Base-by-base conservation (phyloP, 495 filamentous ascomycete species). In the Cladorrhinum samala region DNA sequence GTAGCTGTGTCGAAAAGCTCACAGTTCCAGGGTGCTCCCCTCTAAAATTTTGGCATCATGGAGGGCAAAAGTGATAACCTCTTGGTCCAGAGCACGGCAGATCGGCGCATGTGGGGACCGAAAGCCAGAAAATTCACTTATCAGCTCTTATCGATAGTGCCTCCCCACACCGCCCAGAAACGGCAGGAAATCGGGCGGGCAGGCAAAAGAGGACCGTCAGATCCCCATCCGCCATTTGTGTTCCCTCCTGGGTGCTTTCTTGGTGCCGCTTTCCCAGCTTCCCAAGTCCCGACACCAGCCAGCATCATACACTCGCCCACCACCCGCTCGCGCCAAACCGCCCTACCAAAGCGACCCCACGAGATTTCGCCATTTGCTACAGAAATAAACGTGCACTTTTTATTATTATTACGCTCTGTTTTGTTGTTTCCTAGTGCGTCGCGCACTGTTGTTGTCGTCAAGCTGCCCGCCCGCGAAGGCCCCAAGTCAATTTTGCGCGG, bases 71-170 rank as follows among this genome's bases (percentile, higher is more conserved):
- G 21, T n/a, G 24, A 45, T n/a, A 24, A 37, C 37, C 23, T 8
- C 33, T 41, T 46, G 50, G 30, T 30, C 42, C 51, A 46, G 49
- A 44, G 52, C 44, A 50, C 18, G 36, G 46, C 21, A 18, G 42
- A 52, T n/a, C n/a, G n/a, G n/a, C n/a, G n/a, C n/a, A 20, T 49
- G 46, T 57, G 59, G 49, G 46, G 42, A 36, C 45, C 38, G 13
- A 30, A 16, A 36, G 49, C 62, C 33, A 46, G 53, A 66, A 68
- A 68, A 64, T 64, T 66, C 65, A 49, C 64, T 67, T 67, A 67
- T 67, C 64, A 52, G 33, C 17, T 17, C 50, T 67, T 67, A 67
- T 67, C 64, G 37, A 11, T 48, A 54, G 53, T 67, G 64, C 62
- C 64, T 27, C 18, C 11, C 0, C 36, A 39, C 45, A 63, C 64